Evolutionary conservation across 2,329 filamentous ascomycete genomes (phyloP).

Genomic region (Aspergillus novofumigatus): DNA sequence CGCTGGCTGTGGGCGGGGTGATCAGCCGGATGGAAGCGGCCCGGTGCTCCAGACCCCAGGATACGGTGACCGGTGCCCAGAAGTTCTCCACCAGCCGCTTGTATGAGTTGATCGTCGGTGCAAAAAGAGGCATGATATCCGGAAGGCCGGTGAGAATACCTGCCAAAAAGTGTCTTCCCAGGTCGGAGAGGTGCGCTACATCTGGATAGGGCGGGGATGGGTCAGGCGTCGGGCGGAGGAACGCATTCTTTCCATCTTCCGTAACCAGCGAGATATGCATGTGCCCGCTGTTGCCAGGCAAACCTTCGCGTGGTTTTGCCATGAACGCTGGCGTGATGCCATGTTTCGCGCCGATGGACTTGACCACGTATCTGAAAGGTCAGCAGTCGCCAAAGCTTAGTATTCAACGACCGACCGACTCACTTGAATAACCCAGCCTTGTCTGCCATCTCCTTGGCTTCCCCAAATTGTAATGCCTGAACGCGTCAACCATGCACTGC

Average conservation of each 20-base stretch:
- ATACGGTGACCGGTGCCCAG: conserved; percentile 96
- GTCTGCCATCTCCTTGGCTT: conserved; percentile 86
- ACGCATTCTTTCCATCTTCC: conserved; percentile 74
- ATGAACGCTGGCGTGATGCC: conserved; percentile 97
- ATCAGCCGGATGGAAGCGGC: conserved; percentile 89
- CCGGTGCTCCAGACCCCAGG: conserved; percentile 93
- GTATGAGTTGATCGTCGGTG: conserved; percentile 95
- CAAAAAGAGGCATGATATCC: conserved; percentile 91
- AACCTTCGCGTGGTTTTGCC: conserved; percentile 87
- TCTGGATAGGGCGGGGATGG: conserved; percentile 68
- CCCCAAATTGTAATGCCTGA: conserved; percentile 77
- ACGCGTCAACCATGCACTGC: conserved; percentile 12
- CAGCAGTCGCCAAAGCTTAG: conserved; percentile 4
- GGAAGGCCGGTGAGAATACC: conserved; percentile 84
- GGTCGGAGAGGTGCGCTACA: conserved; percentile 73
- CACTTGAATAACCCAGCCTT: conserved; percentile 87
- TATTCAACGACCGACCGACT: conserved; percentile 15
- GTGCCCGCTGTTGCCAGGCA: conserved; percentile 93
- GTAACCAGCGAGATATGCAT: conserved; percentile 90
- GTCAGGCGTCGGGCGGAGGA: conserved; percentile 70
- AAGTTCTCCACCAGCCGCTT: conserved; percentile 98
- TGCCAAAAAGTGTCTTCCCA: conserved; percentile 89
- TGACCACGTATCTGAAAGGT: conserved; percentile 66
- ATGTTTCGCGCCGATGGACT: conserved; percentile 79
- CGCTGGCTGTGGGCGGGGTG: conserved; percentile 76